Percentiles rank a stretch among this genome's conserved stretches.
Conservation (phyloP, 257 asterid genomes). For the Petunia secreta region DNA sequence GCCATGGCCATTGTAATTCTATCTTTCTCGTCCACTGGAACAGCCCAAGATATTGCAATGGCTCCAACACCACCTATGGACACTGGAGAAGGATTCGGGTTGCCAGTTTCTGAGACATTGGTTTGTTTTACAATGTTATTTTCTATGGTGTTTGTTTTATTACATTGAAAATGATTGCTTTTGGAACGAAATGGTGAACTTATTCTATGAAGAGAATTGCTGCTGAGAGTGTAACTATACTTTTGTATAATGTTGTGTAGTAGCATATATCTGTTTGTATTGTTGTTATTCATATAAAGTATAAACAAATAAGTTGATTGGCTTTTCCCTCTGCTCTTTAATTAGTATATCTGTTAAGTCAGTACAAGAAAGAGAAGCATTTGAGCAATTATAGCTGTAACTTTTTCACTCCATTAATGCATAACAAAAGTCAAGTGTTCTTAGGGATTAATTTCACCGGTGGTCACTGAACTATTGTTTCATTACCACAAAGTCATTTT, state of each 20-base stretch:
- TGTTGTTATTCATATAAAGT: neutral
- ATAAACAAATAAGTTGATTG: constrained; percentile 19
- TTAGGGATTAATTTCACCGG: no score
- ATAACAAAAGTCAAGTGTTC: no score
- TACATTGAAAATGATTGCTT: neutral
- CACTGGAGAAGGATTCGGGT: neutral
- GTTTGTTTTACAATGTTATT: neutral
- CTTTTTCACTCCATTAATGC: no score
- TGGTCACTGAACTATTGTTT: no score
- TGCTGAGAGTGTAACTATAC: constrained; percentile 3
- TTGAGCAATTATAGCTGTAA: no score
- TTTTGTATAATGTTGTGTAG: neutral
- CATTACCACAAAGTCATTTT: no score
- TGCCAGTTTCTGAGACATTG: neutral
- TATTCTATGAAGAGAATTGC: neutral
- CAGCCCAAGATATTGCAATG: neutral
- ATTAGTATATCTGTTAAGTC: no score
- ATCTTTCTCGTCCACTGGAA: neutral
- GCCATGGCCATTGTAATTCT: neutral
- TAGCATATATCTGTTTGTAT: neutral
- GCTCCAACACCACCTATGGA: constrained; percentile 24
- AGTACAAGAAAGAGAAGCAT: no score
- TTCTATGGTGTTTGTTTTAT: neutral
- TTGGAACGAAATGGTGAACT: no score
- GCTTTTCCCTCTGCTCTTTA: neutral